A percentile compares a stretch with the other conserved stretches of the same genome.
Conservation (phyloP, 2,329 filamentous ascomycete species). For the Calonectria henricotiae region DNA sequence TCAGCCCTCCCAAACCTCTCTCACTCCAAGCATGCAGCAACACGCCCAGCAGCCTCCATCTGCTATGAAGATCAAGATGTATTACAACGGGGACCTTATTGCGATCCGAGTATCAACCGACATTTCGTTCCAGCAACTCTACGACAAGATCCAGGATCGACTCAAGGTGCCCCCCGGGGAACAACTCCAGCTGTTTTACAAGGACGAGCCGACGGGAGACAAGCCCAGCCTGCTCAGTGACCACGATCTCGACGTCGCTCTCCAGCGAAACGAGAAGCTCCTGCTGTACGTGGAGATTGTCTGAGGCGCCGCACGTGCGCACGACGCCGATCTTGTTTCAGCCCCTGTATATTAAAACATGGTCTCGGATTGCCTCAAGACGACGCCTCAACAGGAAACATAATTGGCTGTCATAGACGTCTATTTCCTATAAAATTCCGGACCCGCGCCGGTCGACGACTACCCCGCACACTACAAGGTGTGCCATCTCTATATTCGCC, state of each 20-base stretch:
- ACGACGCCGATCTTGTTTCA: conserved; percentile 46
- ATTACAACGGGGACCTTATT: conserved; percentile 92
- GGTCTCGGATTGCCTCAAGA: conserved; percentile 19
- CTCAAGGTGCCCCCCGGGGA: conserved; percentile 81
- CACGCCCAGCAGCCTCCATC: conserved; percentile 60
- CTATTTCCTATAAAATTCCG: conserved; percentile 34
- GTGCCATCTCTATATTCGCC: conserved; percentile 37
- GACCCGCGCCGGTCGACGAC: conserved; percentile 32
- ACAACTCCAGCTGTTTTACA: conserved; percentile 86
- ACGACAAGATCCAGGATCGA: conserved; percentile 88
- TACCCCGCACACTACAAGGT: conserved; percentile 33
- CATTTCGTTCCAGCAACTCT: conserved; percentile 83
- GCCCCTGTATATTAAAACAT: conserved; percentile 41
- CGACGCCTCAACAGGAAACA: conserved; percentile 26
- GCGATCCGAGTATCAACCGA: conserved; percentile 90
- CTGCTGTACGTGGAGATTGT: conserved; percentile 79
- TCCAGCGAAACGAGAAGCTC: conserved; percentile 90
- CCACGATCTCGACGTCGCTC: conserved; percentile 84
- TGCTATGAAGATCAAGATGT: conserved; percentile 94
- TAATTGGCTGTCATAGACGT: conserved; percentile 28
- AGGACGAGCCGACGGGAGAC: conserved; percentile 85
- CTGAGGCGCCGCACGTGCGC: conserved; percentile 51
- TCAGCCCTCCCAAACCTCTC: conserved; percentile 64
- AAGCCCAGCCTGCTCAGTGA: conserved; percentile 84
- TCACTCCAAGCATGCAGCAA: conserved; percentile 65